A percentile compares a stretch with the other conserved stretches of the same genome.
Conservation (phyloP, 1,139 yeast species). For the Scheffersomyces stambukii region DNA sequence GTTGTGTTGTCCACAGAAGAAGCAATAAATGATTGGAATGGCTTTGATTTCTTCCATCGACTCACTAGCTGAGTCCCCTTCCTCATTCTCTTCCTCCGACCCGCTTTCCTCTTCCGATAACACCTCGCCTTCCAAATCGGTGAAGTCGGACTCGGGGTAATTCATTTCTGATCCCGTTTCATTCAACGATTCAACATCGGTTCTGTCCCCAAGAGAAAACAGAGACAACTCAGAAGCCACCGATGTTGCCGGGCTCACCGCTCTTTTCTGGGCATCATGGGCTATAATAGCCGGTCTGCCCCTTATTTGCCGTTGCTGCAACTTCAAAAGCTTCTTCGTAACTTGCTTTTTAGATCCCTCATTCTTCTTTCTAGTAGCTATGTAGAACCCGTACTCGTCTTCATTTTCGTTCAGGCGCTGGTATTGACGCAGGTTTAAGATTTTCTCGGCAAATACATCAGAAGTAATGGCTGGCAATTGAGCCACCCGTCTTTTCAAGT, state of each 20-base stretch:
- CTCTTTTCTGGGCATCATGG: constrained; percentile 19
- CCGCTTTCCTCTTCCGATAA: constrained; percentile 8
- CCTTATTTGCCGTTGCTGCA: constrained; percentile 12
- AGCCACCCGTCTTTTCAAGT: constrained; percentile 88
- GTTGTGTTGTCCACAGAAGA: constrained; percentile 38
- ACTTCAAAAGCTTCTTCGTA: constrained; percentile 17
- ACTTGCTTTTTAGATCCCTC: constrained; percentile 12
- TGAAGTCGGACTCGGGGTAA: constrained; percentile 38
- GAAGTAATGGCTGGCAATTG: constrained; percentile 75
- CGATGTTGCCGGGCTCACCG: constrained; percentile 50
- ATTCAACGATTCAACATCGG: constrained; percentile 18
- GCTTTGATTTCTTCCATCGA: constrained; percentile 17
- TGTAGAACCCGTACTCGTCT: constrained; percentile 65
- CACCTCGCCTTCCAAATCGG: constrained; percentile 24
- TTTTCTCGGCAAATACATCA: constrained; percentile 77
- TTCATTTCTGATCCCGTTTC: constrained; percentile 51
- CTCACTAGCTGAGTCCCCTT: constrained; percentile 22
- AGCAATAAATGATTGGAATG: constrained; percentile 34
- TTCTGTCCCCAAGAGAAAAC: constrained; percentile 57
- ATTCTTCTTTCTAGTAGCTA: constrained; percentile 28
- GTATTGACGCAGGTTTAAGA: constrained; percentile 29
- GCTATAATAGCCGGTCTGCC: constrained; percentile 8
- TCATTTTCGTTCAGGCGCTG: constrained; percentile 37
- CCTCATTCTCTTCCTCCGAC: constrained; percentile 19
- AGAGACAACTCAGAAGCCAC: constrained; percentile 57